phyloP scores from a whole-genome alignment of 345 rosid species.

The Pseudoturritis turrita region DNA sequence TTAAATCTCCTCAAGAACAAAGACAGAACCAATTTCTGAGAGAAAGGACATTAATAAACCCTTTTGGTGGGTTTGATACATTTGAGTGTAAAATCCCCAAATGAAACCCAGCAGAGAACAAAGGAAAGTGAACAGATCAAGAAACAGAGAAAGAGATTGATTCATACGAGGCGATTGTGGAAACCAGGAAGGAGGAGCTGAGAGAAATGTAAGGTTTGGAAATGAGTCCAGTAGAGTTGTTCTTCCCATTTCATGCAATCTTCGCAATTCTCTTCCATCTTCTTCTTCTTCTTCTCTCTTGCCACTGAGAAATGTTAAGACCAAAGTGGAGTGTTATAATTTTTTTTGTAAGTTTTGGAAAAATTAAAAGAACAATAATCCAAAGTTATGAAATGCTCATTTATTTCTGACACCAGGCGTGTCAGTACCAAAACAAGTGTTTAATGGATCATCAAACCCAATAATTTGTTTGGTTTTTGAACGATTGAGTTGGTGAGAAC shows the following conservation, averaged over 20 bases:
- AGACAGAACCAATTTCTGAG: background rate
- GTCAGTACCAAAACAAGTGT: background rate
- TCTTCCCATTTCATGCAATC: slow-evolving; percentile 69
- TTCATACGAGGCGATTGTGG: slow-evolving; percentile 46
- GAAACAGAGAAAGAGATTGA: background rate
- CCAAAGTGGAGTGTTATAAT: background rate
- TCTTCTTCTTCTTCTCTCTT: background rate
- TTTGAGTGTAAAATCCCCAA: background rate
- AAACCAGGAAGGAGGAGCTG: slow-evolving; percentile 56
- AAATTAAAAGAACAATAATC: background rate
- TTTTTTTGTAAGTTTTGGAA: too few species aligned
- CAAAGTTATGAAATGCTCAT: background rate
- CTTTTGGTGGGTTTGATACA: background rate
- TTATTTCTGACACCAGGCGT: background rate
- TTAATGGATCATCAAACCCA: background rate
- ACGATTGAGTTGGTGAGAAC: background rate
- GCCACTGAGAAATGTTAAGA: background rate
- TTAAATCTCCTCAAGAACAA: background rate
- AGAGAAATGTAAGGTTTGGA: slow-evolving; percentile 53
- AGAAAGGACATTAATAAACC: background rate
- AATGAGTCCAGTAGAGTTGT: slow-evolving; percentile 65
- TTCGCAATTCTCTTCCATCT: slow-evolving; percentile 44
- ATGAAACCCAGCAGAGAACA: background rate
- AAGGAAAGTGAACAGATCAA: background rate
- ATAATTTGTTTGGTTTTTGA: background rate